Evolutionary conservation across 1,284 basidiomycete species (phyloP), one percentile per base, ranked within the genome.

Genomic region (Leccinum pallidistipes): DNA sequence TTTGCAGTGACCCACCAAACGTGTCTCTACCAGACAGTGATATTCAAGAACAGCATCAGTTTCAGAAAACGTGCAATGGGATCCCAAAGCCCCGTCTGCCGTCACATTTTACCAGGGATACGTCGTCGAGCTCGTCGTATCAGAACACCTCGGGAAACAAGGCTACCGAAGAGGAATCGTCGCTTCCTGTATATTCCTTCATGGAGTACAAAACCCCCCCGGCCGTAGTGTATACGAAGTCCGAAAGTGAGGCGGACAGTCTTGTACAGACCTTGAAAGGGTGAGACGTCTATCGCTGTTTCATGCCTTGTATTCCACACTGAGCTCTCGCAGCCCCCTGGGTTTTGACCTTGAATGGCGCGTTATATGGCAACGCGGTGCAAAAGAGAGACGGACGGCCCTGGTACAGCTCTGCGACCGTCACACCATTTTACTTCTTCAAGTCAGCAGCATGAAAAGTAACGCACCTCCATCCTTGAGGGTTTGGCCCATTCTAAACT

Each of bases 281-380:
- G 81, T 80, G 57, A 65, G 73, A 36, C 24, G 24, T 49, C 7
- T 14, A 34, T 14, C 60, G 11, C 8, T 11, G 1, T 34, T 43
- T 21, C 10, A 7, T 27, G 14, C 36, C 18, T 29, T 52, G 21
- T 18, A 2, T 55, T 52, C 14, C n/a, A 36, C 11, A 53, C 54
- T 57, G 40, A 56, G 12, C 21, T 55, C 58, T 43, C n/a, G 24
- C 16, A 85, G 83, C 0, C 80, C 86, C 10, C 59, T 87, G 9
- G 86, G 85, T 3, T 83, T 87, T 49, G 86, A 88, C 68, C 74
- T 87, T 58, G 86, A 88, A 68, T 87, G 86, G 86, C 76, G 78
- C 11, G 78, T 83, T 21, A 67, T 75, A 47, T 78, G 74, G 58
- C 67, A 71, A n/a, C 66, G 65, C 6, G 67, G 68, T 31, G 66